phyloP scores from a whole-genome alignment of 257 asterid species.

The Solanum pimpinellifolium region DNA sequence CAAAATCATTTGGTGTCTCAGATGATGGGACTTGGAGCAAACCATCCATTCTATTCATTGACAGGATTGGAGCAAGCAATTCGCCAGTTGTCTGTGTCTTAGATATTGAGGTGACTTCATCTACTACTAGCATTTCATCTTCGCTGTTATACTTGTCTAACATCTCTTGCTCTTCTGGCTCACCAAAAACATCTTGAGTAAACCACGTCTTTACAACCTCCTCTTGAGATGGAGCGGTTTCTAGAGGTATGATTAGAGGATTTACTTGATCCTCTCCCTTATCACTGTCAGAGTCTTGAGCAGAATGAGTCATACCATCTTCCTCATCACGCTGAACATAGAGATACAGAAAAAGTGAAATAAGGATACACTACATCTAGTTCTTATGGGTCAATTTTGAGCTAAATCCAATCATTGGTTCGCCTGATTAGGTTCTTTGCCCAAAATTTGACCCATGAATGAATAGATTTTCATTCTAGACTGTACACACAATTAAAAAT shows the following conservation, averaged over 20 bases:
- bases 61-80: not conserved
- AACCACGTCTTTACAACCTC: constrained; percentile 75
- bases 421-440: not conserved
- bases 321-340: constrained; percentile 28
- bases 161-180: constrained; percentile 37
- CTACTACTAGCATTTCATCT: constrained; percentile 51
- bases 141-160: constrained; percentile 40
- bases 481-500: not conserved
- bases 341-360: not conserved
- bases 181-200: constrained; percentile 76
- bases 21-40: not conserved
- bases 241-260: constrained; percentile 72
- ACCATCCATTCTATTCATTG: not conserved
- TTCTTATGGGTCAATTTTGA: no score
- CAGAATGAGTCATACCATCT: constrained; percentile 26
- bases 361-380: not conserved
- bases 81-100: constrained; percentile 5
- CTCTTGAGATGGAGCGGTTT: constrained; percentile 56
- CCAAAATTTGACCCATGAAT: not conserved
- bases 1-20: constrained; percentile 36
- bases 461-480: not conserved
- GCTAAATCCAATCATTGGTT: not conserved
- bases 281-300: constrained; percentile 63
- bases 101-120: not conserved
- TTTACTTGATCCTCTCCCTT: constrained; percentile 36